Conservation (phyloP, 2,329 filamentous ascomycete species). For the Zymoseptoria brevis region DNA sequence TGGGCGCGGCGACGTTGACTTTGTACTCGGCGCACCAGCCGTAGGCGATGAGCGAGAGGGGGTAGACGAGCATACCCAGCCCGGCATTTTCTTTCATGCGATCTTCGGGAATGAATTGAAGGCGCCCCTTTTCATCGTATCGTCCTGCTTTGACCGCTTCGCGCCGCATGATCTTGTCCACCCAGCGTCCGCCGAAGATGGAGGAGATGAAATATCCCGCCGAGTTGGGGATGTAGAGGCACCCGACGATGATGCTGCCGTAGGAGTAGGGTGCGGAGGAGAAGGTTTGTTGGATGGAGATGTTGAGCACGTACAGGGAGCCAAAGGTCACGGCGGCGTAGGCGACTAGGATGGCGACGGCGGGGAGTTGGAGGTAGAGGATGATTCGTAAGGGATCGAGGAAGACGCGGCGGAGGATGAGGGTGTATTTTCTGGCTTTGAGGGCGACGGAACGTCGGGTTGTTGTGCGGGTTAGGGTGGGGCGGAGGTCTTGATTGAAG, state of each 20-base stretch:
- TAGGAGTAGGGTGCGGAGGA: slow-evolving; percentile 60
- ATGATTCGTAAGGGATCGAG: slow-evolving; percentile 67
- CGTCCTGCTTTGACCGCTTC: slow-evolving; percentile 62
- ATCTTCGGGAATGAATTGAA: slow-evolving; percentile 68
- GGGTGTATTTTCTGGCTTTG: slow-evolving; percentile 48
- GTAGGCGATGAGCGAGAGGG: slow-evolving; percentile 63
- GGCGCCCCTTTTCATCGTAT: slow-evolving; percentile 57
- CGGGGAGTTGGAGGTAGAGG: slow-evolving; percentile 63
- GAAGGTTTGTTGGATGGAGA: slow-evolving; percentile 66
- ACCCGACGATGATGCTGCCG: slow-evolving; percentile 58
- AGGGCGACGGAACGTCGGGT: slow-evolving; percentile 55
- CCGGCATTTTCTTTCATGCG: slow-evolving; percentile 67
- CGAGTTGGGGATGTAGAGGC: slow-evolving; percentile 69
- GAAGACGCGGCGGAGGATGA: slow-evolving; percentile 52
- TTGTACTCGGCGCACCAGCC: slow-evolving; percentile 64
- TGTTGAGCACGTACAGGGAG: slow-evolving; percentile 67
- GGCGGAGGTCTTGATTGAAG: slow-evolving; percentile 9
- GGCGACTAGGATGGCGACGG: slow-evolving; percentile 65
- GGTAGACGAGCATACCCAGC: slow-evolving; percentile 64
- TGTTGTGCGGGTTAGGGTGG: slow-evolving; percentile 42
- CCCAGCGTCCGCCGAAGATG: slow-evolving; percentile 65
- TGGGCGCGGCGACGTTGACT: slow-evolving; percentile 33
- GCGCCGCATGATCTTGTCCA: slow-evolving; percentile 70
- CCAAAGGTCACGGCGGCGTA: slow-evolving; percentile 70
- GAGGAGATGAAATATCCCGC: slow-evolving; percentile 64